Evolutionary conservation across 495 filamentous ascomycete genomes (phyloP), one percentile per base, ranked within the genome.

Genomic region (Aspergillus campestris): DNA sequence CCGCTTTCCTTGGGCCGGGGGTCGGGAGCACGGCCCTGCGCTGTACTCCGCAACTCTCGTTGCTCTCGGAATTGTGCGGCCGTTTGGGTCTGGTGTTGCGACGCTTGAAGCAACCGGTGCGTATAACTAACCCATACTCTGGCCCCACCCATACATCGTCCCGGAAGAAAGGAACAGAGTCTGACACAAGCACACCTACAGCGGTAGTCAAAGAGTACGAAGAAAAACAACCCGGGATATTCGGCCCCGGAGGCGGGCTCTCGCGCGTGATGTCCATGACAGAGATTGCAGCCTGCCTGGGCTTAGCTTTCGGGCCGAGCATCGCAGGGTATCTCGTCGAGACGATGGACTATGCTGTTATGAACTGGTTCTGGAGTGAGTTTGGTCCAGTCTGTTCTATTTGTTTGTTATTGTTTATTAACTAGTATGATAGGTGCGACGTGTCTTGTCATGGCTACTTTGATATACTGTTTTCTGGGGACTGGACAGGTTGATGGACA

Each of bases 181-280:
- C 6, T 29, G 31, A 27, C 10, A 36, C 13, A 38, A 6, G 10
- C 8, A 10, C 38, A 40, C 38, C 40, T 10, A 10, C 38, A 40
- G 40, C 40, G 7, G 44, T 52, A 9, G 47, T 39, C 1, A 44
- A 53, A 6, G 50, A 47, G 6, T 13, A 13, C 3, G 28, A 47
- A 31, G 29, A 11, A 6, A 34, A 42, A n/a, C 14, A 43, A 1
- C 50, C 42, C 5, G 52, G 48, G 0, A 51, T 50, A 8, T 53
- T 56, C 29, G 52, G 57, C 0, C 31, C 36, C 0, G 12, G 46
- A n/a, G 57, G 55, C n/a, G 52, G 51, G 7, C 43, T 55, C 3
- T 53, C 55, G 8, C 52, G 53, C 28, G 49, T 57, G 7, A 59
- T 52, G 38, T 41, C 55, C 13, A 46, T 64, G 48, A 47, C 53